These are phyloP conservation scores for Talaromyces rugulosus DNA, from an alignment of 2,329 filamentous ascomycete genomes.

Conservation along the genomic window DNA sequence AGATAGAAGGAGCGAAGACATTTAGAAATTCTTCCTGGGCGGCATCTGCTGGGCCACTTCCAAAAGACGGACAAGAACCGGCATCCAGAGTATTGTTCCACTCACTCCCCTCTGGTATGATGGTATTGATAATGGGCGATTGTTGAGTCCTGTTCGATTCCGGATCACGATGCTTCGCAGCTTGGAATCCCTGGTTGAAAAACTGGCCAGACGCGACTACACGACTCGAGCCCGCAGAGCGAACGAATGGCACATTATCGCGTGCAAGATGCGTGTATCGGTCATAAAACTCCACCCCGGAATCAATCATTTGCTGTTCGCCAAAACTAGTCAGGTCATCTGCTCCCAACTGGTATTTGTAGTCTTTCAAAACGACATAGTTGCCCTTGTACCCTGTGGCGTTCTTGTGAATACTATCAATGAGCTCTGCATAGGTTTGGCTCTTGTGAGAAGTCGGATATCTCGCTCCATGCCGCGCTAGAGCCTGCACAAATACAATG, in stretches of 20 bases:
- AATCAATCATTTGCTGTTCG: conserved; percentile 65
- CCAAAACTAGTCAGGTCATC: conserved; percentile 68
- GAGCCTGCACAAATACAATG: conserved; percentile 73
- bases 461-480: conserved; percentile 81
- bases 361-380: conserved; percentile 68
- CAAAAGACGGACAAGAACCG: conserved; percentile 66
- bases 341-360: conserved; percentile 65
- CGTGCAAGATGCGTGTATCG: conserved; percentile 64
- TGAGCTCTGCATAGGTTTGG: conserved; percentile 56
- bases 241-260: conserved; percentile 62
- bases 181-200: conserved; percentile 71
- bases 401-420: conserved; percentile 62
- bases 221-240: conserved; percentile 65
- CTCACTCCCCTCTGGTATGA: conserved; percentile 61
- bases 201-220: conserved; percentile 71
- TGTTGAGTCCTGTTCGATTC: conserved; percentile 41
- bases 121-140: conserved; percentile 57
- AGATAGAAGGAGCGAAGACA: conserved; percentile 64
- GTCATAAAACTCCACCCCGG: conserved; percentile 69
- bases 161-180: conserved; percentile 46
- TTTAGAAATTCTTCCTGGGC: conserved; percentile 57
- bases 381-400: conserved; percentile 54
- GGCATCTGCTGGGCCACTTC: conserved; percentile 47
- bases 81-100: conserved; percentile 82
- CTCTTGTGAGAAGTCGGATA: conserved; percentile 72